Base-by-base conservation (phyloP, 139 green algal species). In the Haematococcus sp. region DNA sequence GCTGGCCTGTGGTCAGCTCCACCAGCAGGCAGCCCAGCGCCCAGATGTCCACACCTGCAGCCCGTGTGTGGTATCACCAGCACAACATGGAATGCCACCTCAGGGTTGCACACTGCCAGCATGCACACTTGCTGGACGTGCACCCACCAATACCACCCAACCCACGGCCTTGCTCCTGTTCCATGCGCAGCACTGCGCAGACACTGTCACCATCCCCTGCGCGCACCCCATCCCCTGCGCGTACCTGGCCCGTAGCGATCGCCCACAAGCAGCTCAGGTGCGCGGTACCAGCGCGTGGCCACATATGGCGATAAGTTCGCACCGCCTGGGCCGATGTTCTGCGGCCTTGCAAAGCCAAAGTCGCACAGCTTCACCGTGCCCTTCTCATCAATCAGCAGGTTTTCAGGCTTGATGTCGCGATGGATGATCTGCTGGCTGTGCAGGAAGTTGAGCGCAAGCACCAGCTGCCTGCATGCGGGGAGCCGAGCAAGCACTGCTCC, bases 361-460 rank as follows among this genome's bases (percentile, higher is more conserved):
- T 68, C 61, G 15, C 25, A 30, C 25, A 68, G 22, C 61, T 68
- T 68, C 20, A 68, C 61, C 31, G 61, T 31, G 4, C 32, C 61
- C 61, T 49, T 28, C 9, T 68, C 61, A 51, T 68, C 61, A 28
- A 51, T 68, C 32, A 68, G 61, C 20, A 68, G 16, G 32, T 68
- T 68, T 31, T 68, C 61, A 17, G 61, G 61, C 61, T 68, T 68
- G 32, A 68, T 19, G 33, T 68, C 61, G 11, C 61, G 61, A 27
- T 68, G 61, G 61, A 68, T 68, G 61, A 68, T 68, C 32, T 65
- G 61, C 61, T 68, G 61, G 32, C 32, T 28, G 22, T 68, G 61
- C 32, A 68, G 61, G 61, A 68, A 68, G 61, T 49, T 68, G 32
- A 68, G 61, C 32, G 61, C 61, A 7, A 68, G 61, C 20, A 68